Evolutionary conservation across 2,329 filamentous ascomycete species (phyloP), one percentile per base, ranked within the genome.

Genomic region (Xylariaceae sp.): DNA sequence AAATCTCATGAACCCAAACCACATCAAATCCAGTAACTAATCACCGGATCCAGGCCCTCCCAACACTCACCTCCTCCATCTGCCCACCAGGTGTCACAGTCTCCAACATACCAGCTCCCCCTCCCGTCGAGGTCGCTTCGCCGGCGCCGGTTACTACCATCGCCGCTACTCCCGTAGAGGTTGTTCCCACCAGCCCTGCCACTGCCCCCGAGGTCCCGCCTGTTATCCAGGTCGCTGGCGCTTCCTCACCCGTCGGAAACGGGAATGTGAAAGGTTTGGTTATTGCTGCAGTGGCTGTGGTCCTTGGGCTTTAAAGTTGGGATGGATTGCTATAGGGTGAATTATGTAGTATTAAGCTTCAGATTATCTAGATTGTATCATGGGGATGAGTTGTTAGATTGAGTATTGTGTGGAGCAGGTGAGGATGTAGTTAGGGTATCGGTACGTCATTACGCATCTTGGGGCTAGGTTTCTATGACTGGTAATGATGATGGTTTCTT

Each of bases 61-160:
- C 58, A n/a, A 62, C 57, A 8, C 36, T 66, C 4, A 67, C 62
- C 17, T 69, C 67, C 4, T 64, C 66, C 4, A 49, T 65, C 33
- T 65, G 61, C 53, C 49, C 62, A 3, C 58, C 64, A 6, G 44
- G 40, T 34, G 40, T n/a, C 36, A 52, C 54, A 5, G 19, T 16
- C 0, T 58, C 62, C 2, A 55, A 60, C 45, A 55, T 61, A n/a
- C 57, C 60, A 9, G 51, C 56, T n/a, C 61, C 57, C 29, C 63
- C 49, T 6, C 31, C 29, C 6, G 44, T 44, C 4, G 26, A 45
- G 23, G 46, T 57, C 26, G 57, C 28, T 31, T 56, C 61, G 5
- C 49, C 53, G 11, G 28, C 58, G 19, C 24, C 62, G 0, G 36
- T 17, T 40, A 47, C 54, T 17, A 23, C 57, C 33, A 50, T 40